Base-by-base conservation (phyloP, 129 eudicot species). In the Dittrichia graveolens region DNA sequence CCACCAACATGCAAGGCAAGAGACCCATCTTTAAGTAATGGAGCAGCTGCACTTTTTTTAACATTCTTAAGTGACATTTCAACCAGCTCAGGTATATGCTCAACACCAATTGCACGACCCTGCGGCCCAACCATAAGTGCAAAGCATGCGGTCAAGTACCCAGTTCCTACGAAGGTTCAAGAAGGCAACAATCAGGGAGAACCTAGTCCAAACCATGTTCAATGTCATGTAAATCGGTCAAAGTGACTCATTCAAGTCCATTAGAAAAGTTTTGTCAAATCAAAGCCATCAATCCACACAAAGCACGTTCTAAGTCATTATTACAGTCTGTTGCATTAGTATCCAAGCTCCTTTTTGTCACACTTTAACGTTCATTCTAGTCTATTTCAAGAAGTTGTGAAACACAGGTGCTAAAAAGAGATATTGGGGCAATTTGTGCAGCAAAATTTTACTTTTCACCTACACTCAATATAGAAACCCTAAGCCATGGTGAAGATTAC, bases 131-230 rank as follows among this genome's bases (percentile, higher is more conserved):
- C 96, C 98, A 94, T 94, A 52, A 84, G 69, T 24, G 98, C 98
- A 72, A 94, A 90, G 72, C 97, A 94, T 65, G 98, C 98, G 0
- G 98, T 94, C 86, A 94, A 75, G 76, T 94, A 94, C 65, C 98
- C 98, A 5, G 98, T 87, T 71, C 98, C 98, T 94, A 80, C 75
- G 82, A 79, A 70, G 35, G 35, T 59, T 45, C 7, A 41, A 41
- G 1, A 56, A 69, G 18, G 15, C 73, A 31, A 6, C 75, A 69
- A 16, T 39, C 52, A 54, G 53, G 24, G 47, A 40, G 50, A 40
- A 24, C 31, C 31, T 24, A 24, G 31, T 24, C 31, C 31, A 24
- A 24, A 24, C 31, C 31, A 24, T 24, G 31, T 24, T 24, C 31
- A 24, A 56, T 8, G 55, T 6, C 31, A n/a, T 9, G 42, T 47